Evolutionary conservation across 345 rosid genomes (phyloP).

Genomic region (Pistacia atlantica): DNA sequence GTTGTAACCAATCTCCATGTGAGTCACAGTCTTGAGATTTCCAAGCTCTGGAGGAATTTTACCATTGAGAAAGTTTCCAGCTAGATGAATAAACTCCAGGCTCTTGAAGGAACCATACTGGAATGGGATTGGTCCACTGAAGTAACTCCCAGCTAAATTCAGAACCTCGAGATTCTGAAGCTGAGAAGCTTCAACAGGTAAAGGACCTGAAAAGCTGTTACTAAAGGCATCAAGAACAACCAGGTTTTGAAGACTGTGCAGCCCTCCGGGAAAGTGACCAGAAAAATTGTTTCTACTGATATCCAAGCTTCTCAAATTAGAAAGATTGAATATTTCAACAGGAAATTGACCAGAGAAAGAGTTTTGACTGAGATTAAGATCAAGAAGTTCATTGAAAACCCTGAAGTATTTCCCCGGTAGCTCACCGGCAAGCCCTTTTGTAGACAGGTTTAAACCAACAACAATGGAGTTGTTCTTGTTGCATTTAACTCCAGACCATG

Average conservation of each 20-base stretch:
- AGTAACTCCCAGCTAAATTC: constrained; percentile 94
- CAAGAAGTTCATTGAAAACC: constrained; percentile 67
- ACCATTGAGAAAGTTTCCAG: constrained; percentile 72
- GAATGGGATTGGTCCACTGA: constrained; percentile 76
- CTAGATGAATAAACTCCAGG: constrained; percentile 79
- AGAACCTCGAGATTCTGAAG: constrained; percentile 64
- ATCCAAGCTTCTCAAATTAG: constrained; percentile 63
- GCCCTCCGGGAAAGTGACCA: constrained; percentile 56
- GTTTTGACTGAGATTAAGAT: constrained; percentile 83
- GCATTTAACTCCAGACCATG: constrained; percentile 87
- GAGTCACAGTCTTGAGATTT: constrained; percentile 58
- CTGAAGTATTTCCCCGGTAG: constrained; percentile 51
- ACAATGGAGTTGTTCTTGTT: constrained; percentile 57
- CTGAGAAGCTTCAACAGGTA: constrained; percentile 58
- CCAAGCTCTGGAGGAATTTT: constrained; percentile 75
- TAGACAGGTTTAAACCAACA: constrained; percentile 62
- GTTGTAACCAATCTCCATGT: constrained; percentile 97
- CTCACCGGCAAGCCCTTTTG: constrained; percentile 61
- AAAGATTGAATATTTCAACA: constrained; percentile 52
- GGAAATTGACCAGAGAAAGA: constrained; percentile 75
- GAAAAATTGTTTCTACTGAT: constrained; percentile 89
- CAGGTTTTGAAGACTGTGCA: constrained; percentile 49
- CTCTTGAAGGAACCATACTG: constrained; percentile 68
- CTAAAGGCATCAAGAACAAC: constrained; percentile 75
- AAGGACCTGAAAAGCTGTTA: constrained; percentile 85